These are phyloP conservation scores for Pyronema omphalodes DNA, from an alignment of 495 filamentous ascomycete genomes.

Conservation along the genomic window DNA sequence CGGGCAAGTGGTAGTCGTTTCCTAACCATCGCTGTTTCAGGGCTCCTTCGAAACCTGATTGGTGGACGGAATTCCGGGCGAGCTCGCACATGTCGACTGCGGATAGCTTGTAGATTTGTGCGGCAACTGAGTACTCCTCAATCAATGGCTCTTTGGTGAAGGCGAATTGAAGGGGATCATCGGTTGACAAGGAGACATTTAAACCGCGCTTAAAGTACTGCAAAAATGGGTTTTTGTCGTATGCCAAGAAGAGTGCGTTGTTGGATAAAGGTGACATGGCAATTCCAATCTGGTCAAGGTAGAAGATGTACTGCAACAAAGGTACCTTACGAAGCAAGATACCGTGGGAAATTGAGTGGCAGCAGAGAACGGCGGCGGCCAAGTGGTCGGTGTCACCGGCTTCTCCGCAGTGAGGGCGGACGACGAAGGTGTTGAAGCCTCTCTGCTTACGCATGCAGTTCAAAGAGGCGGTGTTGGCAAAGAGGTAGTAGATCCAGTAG, in stretches of 20 bases:
- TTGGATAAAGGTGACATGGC: conserved; percentile 98
- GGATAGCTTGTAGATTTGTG: conserved; percentile 94
- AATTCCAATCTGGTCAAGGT: conserved; percentile 92
- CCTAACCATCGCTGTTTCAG: conserved; percentile 87
- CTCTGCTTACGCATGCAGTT: conserved; percentile 80
- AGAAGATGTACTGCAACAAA: conserved; percentile 89
- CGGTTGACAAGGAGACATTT: conserved; percentile 89
- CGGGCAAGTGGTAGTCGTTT: conserved; percentile 48
- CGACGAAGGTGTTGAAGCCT: conserved; percentile 86
- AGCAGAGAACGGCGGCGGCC: conserved; percentile 78
- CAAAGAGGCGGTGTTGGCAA: conserved; percentile 79
- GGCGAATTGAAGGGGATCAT: conserved; percentile 93
- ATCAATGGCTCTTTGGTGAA: conserved; percentile 97
- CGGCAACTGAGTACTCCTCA: conserved; percentile 93
- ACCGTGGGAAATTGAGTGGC: conserved; percentile 94
- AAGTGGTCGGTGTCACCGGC: conserved; percentile 94
- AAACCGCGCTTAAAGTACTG: conserved; percentile 87
- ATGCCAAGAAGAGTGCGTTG: conserved; percentile 90
- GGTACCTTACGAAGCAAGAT: conserved; percentile 86
- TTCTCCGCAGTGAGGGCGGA: conserved; percentile 91
- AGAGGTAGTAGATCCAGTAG: conserved; percentile 97
- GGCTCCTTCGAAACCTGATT: conserved; percentile 80
- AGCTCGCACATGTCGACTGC: conserved; percentile 98
- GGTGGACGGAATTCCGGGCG: conserved; percentile 82
- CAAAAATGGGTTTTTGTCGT: conserved; percentile 89